A percentile compares a stretch with the other conserved stretches of the same genome.
Evolutionary conservation across 2,329 filamentous ascomycete species (phyloP).

Genomic region (Colletotrichum cuscutae): DNA sequence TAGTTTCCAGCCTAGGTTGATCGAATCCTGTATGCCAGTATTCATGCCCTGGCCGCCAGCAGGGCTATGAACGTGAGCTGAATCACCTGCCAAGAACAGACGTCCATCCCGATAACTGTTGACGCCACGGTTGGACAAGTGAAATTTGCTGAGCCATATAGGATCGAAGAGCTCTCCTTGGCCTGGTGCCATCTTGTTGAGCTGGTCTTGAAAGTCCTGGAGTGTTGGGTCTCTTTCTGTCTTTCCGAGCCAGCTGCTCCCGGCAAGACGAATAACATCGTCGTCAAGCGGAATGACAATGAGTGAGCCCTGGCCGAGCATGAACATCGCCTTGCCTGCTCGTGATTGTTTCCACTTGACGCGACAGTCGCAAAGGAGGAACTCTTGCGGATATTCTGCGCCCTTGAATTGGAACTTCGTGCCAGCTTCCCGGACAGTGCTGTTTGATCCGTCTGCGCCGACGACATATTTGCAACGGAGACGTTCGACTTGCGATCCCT

Average conservation of each 20-base stretch:
- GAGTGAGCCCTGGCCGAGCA: constrained; percentile 48
- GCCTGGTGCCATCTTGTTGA: constrained; percentile 43
- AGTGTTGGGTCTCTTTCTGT: constrained; percentile 6
- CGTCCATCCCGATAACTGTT: constrained; percentile 49
- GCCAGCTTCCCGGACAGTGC: constrained; percentile 49
- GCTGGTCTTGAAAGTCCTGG: constrained; percentile 37
- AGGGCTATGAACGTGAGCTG: constrained; percentile 48
- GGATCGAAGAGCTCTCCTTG: constrained; percentile 42
- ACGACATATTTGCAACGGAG: constrained; percentile 52
- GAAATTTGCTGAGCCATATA: constrained; percentile 56
- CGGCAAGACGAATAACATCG: constrained; percentile 42
- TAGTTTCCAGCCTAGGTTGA: constrained; percentile 49
- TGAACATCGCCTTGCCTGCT: constrained; percentile 37
- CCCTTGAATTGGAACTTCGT: constrained; percentile 53
- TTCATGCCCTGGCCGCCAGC: constrained; percentile 52
- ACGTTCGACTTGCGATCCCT: constrained; percentile 36
- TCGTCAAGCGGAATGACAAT: constrained; percentile 46
- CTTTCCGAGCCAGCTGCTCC: constrained; percentile 22
- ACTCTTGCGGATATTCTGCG: constrained; percentile 52
- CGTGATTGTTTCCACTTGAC: constrained; percentile 31
- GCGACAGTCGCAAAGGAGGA: constrained; percentile 55
- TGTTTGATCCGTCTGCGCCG: constrained; percentile 60
- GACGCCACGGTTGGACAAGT: constrained; percentile 54
- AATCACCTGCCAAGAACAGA: constrained; percentile 46
- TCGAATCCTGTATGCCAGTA: constrained; percentile 46